Base-by-base conservation (phyloP, 2,329 filamentous ascomycete species). In the Sclerotinia nivalis region DNA sequence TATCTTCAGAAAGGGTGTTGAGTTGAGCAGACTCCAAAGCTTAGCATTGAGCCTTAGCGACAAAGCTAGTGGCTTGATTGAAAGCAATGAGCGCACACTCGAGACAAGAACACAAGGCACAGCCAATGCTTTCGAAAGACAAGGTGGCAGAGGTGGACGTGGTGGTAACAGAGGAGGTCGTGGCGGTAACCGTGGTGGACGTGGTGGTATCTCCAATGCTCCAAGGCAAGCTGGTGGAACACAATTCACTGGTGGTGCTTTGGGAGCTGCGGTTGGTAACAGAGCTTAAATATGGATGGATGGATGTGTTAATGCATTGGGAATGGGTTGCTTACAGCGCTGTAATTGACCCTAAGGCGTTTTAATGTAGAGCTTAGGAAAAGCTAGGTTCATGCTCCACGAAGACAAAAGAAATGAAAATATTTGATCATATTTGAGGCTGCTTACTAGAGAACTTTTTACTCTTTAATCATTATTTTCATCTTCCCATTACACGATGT, bases 1-100 rank as follows among this genome's bases (percentile, higher is more conserved):
- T 82, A 96, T 98, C 84, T 99, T 99, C 92, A 91, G 96, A 82
- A 98, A 99, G 89, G 96, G 96, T 71, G 96, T 99, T 73, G 96
- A 99, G 86, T 89, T 99, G 74, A 97, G 93, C 79, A 90, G 96
- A 76, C 88, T 99, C 74, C 96, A 99, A 84, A 97, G 93, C 81
- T 86, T 99, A 78, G 94, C 96, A 45, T 89, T 99, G 74, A 96
- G 94, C 13, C 86, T 99, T 66, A 93, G 92, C 71, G 96, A 99
- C 85, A 99, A 98, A 87, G 95, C 96, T 70, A 97, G 93, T 80
- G 89, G 91, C 67, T 90, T 99, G 71, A 97, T 98, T 79, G 96
- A 99, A 86, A 90, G 90, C 76, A 99, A 99, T 84, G 96, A 99
- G 86, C 91, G 96, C 81, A 97, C 95, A 34, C 87, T 99, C 76